Evolutionary conservation across 169 alveolate genomes (phyloP), one percentile per base, ranked within the genome.

Genomic region (Plasmodium fragile): DNA sequence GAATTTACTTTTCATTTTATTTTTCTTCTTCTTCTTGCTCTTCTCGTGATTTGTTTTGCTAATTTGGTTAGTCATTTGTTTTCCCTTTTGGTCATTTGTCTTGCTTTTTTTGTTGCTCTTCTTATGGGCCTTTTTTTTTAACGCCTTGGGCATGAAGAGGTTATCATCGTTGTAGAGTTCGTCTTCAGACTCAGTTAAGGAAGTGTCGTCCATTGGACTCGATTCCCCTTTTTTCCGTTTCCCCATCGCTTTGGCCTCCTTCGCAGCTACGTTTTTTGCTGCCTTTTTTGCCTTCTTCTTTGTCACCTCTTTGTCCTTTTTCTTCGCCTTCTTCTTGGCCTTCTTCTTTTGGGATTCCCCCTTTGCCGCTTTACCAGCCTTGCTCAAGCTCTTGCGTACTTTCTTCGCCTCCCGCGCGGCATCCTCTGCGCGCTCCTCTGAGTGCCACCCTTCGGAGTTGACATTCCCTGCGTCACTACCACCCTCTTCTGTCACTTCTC

Each of bases 131-230:
- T 52, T 75, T 18, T 87, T 87, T 43, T 78, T 69, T 69, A 87
- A 53, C 53, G 53, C 80, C 34, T 82, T 87, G 30, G 36, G 82
- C 93, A 87, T 87, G 28, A 87, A 87, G 11, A 87, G 34, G 87
- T 87, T 87, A 16, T 87, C 93, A 28, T 87, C 87, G 71, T 87
- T 53, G 82, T 77, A 87, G 30, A 55, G 25, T 55, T 77, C 93
- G 5, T 87, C 89, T 5, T 87, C 89, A 1, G 81, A 82, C 3
- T 45, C 77, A 13, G 92, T 82, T 18, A 32, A 49, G 59, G 4
- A 1, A 22, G 43, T 28, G 2, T 79, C 69, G 89, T n/a, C 80
- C 89, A 4, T 87, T 80, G 7, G 72, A 49, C 4, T 45, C 36
- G 55, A 78, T 28, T 18, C 39, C 1, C 11, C n/a, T 65, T n/a